Evolutionary conservation across 1,284 basidiomycete genomes (phyloP).

Genomic region (Heterobasidion occidentale): DNA sequence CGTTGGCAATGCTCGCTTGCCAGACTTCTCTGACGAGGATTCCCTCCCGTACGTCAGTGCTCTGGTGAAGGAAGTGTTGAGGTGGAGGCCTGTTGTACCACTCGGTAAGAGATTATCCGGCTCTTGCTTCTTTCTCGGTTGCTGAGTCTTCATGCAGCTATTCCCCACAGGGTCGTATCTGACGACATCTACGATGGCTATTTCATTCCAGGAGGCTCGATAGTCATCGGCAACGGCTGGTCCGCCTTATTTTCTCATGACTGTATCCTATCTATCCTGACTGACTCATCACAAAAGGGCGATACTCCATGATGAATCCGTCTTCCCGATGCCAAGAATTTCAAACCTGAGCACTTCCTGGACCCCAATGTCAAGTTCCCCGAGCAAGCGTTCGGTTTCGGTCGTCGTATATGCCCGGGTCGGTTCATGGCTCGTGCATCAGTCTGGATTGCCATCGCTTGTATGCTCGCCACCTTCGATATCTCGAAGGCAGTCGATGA

Average conservation of each 20-base stretch:
- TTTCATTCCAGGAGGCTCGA: slow-evolving; percentile 26
- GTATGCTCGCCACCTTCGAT: slow-evolving; percentile 25
- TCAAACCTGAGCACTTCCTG: slow-evolving; percentile 11
- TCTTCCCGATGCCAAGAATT: slow-evolving; percentile 4
- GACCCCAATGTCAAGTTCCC: slow-evolving; percentile 16
- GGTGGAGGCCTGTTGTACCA: slow-evolving; percentile 14
- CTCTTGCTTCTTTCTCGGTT: not conserved
- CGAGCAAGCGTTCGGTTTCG: slow-evolving; percentile 23
- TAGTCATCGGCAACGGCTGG: slow-evolving; percentile 25
- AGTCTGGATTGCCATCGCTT: slow-evolving; percentile 28
- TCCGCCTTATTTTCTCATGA: slow-evolving; percentile 4
- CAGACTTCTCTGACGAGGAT: slow-evolving; percentile 10
- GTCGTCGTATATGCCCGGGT: slow-evolving; percentile 25
- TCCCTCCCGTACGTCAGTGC: slow-evolving; percentile 14
- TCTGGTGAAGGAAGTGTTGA: slow-evolving; percentile 14
- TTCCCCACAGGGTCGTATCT: slow-evolving; percentile 19
- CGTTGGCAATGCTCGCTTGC: slow-evolving; percentile 13
- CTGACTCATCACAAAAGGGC: not conserved
- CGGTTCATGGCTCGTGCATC: slow-evolving; percentile 27
- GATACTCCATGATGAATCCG: slow-evolving; percentile 5
- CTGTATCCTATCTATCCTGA: not conserved
- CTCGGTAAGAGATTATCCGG: not conserved
- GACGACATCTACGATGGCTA: slow-evolving; percentile 32
- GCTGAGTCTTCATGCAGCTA: slow-evolving; percentile 9
- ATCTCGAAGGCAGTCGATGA: slow-evolving; percentile 6